These are phyloP conservation scores for Aquilaria malaccensis DNA, from an alignment of 345 rosid species.

Conservation along the genomic window DNA sequence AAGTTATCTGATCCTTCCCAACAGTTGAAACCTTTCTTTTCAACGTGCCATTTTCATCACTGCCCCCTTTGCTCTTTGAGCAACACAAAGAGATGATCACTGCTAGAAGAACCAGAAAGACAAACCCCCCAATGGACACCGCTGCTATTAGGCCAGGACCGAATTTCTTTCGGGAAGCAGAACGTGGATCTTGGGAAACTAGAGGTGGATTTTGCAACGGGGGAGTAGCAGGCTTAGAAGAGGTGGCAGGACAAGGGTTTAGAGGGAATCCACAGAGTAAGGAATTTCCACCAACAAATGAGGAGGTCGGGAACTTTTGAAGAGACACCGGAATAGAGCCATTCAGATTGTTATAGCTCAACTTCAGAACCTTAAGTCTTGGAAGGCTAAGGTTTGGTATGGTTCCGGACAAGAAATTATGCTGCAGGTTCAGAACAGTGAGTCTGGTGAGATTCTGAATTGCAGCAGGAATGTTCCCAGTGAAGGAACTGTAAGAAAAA, in stretches of 20 bases:
- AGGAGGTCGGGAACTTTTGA: slow-evolving; percentile 31
- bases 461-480: slow-evolving; percentile 38
- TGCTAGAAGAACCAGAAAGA: slow-evolving; percentile 31
- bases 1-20: slow-evolving; percentile 28
- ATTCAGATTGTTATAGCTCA: slow-evolving; percentile 50
- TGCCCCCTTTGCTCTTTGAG: slow-evolving; percentile 26
- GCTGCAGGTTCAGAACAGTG: slow-evolving; percentile 35
- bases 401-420: slow-evolving; percentile 49
- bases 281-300: slow-evolving; percentile 63
- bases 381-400: slow-evolving; percentile 41
- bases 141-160: slow-evolving; percentile 36
- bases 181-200: slow-evolving; percentile 16
- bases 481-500: slow-evolving; percentile 61
- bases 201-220: slow-evolving; percentile 30
- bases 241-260: slow-evolving; percentile 24
- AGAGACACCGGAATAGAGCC: slow-evolving; percentile 62
- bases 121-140: slow-evolving; percentile 36
- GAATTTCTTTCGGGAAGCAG: slow-evolving; percentile 24
- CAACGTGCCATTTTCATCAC: slow-evolving; percentile 17
- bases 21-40: slow-evolving; percentile 29
- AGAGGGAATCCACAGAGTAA: slow-evolving; percentile 59
- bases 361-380: slow-evolving; percentile 41
- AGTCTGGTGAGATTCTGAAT: slow-evolving; percentile 35
- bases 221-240: slow-evolving; percentile 21
- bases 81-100: slow-evolving; percentile 29